Evolutionary conservation across 306 rosid species (phyloP).

Genomic region (Acmispon strigosus): DNA sequence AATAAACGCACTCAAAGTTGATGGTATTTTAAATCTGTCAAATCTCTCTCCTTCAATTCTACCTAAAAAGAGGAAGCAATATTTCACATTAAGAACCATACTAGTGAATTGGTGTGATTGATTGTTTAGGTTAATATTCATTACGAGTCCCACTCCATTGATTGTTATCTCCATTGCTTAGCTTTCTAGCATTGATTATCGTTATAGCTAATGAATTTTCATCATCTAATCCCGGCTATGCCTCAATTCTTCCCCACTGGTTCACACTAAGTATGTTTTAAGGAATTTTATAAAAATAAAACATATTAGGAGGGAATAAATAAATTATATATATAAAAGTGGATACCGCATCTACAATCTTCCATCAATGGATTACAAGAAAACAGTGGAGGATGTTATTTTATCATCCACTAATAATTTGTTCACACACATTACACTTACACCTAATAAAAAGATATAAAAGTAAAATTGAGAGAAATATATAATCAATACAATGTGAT

Average conservation of each 20-base stretch:
- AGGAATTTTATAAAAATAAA: too few species aligned
- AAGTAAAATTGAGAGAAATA: too few species aligned
- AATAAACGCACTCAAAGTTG: not conserved
- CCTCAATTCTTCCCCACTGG: not conserved
- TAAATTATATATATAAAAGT: too few species aligned
- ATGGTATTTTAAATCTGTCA: not conserved
- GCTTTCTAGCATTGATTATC: slow-evolving; percentile 34
- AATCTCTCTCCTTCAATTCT: not conserved
- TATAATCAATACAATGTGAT: too few species aligned
- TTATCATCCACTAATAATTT: too few species aligned
- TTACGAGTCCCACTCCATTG: slow-evolving; percentile 19
- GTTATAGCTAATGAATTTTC: not conserved
- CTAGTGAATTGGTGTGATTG: not conserved
- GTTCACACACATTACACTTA: too few species aligned
- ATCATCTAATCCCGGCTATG: not conserved
- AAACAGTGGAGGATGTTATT: too few species aligned
- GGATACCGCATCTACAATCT: too few species aligned
- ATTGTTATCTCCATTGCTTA: slow-evolving; percentile 30
- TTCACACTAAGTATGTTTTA: not conserved
- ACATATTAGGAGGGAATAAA: too few species aligned
- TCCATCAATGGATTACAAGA: too few species aligned
- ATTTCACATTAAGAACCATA: not conserved
- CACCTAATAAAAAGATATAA: too few species aligned
- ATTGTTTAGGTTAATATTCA: slow-evolving; percentile 17
- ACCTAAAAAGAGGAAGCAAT: not conserved